Evolutionary conservation across 805 yeast genomes (phyloP), one percentile per base, ranked within the genome.

Genomic region (Metschnikowia gelsemii): DNA sequence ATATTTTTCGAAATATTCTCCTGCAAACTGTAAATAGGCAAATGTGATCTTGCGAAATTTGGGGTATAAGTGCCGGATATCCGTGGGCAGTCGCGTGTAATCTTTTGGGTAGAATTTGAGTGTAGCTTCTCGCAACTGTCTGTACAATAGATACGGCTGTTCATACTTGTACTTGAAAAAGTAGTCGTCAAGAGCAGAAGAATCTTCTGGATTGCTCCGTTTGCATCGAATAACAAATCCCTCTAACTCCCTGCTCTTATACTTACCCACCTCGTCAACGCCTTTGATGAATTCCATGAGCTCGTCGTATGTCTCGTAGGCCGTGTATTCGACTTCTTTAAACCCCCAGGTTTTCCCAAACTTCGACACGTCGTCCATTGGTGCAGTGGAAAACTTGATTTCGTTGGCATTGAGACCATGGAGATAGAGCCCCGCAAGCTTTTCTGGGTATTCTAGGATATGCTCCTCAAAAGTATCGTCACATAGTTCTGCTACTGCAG

Each of bases 391-490:
- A 58, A 93, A 91, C 8, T 64, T 54, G 0, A 80, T 74, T 2
- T 70, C 65, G 55, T 93, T 93, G 37, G 62, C 55, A 60, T 93
- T 93, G 32, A 93, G 62, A 0, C 99, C 99, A 59, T 91, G 98
- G 13, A 93, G 61, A 52, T 93, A 93, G 5, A 93, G 65, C 0
- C 99, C 99, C 0, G 96, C 79, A 8, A 64, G 65, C 0, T 82
- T 80, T 1, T 68, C 69, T 2, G 72, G 59, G 56, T 93, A 93
- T 43, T 82, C 83, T 35, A 93, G 68, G 6, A 93, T 86, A 59
- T 93, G 99, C 60, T 93, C 98, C 59, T 93, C 99, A 61, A 93
- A 93, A 0, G 62, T 63, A 55, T 93, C 99, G 58, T 93, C 96
- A 61, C 99, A 93, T 25, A 78, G 74, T 62, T 93, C 99, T 0